Base-by-base conservation (phyloP, 805 yeast genomes). In the Clavispora phyllophila region DNA sequence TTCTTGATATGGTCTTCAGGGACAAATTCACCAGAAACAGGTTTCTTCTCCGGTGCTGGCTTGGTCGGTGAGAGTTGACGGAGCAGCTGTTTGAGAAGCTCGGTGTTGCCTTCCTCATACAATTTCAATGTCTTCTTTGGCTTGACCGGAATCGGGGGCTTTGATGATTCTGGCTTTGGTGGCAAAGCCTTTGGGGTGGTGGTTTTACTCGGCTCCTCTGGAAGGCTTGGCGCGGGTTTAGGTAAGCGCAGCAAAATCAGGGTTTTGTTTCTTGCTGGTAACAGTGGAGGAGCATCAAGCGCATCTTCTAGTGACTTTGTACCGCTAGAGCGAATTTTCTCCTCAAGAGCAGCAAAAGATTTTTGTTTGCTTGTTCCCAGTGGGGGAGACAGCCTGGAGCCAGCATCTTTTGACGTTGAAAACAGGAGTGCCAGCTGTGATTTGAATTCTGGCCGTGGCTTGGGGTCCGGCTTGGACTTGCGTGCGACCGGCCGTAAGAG, bases 221-320 rank as follows among this genome's bases (percentile, higher is more conserved):
- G 40, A 5, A 56, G 56, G 29, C 43, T 49, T 29, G 54, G 46
- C n/a, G 17, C 31, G 31, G 31, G 14, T n/a, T 14, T n/a, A 17
- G 31, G 31, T 2, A 27, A 6, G 9, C 31, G 31, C 9, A n/a
- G 17, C 31, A 27, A 14, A 14, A 27, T 27, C 17, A 14, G 10
- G 10, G 31, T 27, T 17, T 27, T 27, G 13, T 29, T 29, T 17
- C 33, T 15, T 20, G 13, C 22, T 5, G 33, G 33, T 13, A 29
- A 8, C n/a, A 15, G 19, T 5, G 33, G 33, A 13, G 20, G 20
- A 19, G 12, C 15, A 5, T 29, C 33, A 5, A 29, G 20, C 33
- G 31, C 31, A 2, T 27, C 17, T 14, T 15, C 33, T 7, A 10
- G 33, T 8, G 13, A 8, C 33, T 27, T 27, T 27, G 17, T 27